These are phyloP conservation scores for Pseudocercospora pini-densiflorae DNA, from an alignment of 2,329 filamentous ascomycete genomes.

Conservation along the genomic window DNA sequence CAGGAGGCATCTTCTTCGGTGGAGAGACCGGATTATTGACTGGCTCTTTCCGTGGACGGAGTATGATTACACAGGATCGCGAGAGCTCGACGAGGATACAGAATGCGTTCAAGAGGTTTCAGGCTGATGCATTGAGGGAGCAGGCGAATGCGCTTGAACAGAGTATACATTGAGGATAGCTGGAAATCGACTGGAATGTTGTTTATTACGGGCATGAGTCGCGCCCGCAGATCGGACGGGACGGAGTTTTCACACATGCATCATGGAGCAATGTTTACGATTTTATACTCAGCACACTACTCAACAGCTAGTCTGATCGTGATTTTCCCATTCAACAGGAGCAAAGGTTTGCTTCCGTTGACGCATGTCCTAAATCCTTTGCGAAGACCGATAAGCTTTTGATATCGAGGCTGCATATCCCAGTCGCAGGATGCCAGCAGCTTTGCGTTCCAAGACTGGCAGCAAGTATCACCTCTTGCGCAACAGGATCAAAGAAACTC, in stretches of 20 bases:
- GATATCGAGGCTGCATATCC: background rate
- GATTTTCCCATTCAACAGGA: too few relatives aligned
- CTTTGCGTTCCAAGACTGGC: background rate
- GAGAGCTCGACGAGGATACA: constrained; percentile 63
- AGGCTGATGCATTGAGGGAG: constrained; percentile 64
- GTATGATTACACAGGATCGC: constrained; percentile 59
- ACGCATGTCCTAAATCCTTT: too few relatives aligned
- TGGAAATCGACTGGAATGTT: background rate
- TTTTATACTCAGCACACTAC: too few relatives aligned
- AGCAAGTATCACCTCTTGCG: background rate
- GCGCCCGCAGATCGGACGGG: too few relatives aligned
- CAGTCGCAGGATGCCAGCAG: too few relatives aligned
- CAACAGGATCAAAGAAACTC: background rate
- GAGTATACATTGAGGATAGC: constrained; percentile 18
- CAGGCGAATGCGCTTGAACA: constrained; percentile 62
- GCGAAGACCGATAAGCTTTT: background rate
- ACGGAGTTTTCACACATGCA: too few relatives aligned
- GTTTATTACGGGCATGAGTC: background rate
- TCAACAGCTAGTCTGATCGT: too few relatives aligned
- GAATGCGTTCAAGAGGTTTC: constrained; percentile 65
- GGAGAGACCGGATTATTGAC: constrained; percentile 66
- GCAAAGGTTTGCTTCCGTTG: too few relatives aligned
- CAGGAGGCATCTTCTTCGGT: constrained; percentile 66
- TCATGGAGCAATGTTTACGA: too few relatives aligned
- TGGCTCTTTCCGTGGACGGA: constrained; percentile 59